Conservation (phyloP, 2,329 filamentous ascomycete genomes). For the Geosmithia morbida region DNA sequence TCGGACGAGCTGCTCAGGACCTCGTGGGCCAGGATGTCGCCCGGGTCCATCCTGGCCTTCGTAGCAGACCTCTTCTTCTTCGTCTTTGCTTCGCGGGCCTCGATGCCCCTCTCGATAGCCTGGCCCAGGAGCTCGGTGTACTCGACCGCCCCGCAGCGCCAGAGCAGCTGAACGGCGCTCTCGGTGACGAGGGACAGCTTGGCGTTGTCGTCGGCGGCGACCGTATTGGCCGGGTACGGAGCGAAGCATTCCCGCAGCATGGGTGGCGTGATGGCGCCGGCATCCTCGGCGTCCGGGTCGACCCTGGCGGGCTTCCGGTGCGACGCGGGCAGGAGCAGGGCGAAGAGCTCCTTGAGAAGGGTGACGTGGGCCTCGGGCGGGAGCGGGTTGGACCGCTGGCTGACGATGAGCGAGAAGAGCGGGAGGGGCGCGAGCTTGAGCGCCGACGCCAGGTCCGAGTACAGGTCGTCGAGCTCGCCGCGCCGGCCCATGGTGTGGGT, state of each 20-base stretch:
- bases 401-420: constrained; percentile 40
- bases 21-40: constrained; percentile 26
- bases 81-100: constrained; percentile 31
- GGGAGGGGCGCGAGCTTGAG: constrained; percentile 43
- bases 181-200: constrained; percentile 59
- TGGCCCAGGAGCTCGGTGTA: constrained; percentile 20
- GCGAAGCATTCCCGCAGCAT: constrained; percentile 48
- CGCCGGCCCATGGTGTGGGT: constrained; percentile 28
- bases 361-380: constrained; percentile 23
- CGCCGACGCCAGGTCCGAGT: constrained; percentile 40
- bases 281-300: constrained; percentile 18
- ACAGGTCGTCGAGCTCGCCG: constrained; percentile 35
- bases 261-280: constrained; percentile 22
- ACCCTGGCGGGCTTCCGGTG: constrained; percentile 25
- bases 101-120: constrained; percentile 30
- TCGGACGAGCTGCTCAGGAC: constrained; percentile 27
- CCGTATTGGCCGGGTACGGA: constrained; percentile 47
- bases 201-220: constrained; percentile 51
- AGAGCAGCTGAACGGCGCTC: constrained; percentile 41
- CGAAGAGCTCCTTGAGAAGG: constrained; percentile 28
- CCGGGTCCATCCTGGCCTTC: constrained; percentile 8
- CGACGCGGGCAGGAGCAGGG: constrained; percentile 26
- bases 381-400: constrained; percentile 18
- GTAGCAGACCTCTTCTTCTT: constrained; percentile 16
- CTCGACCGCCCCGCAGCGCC: constrained; percentile 15